Evolutionary conservation across 1,139 yeast species (phyloP), one percentile per base, ranked within the genome.

Genomic region (Sugiyamaella castrensis): DNA sequence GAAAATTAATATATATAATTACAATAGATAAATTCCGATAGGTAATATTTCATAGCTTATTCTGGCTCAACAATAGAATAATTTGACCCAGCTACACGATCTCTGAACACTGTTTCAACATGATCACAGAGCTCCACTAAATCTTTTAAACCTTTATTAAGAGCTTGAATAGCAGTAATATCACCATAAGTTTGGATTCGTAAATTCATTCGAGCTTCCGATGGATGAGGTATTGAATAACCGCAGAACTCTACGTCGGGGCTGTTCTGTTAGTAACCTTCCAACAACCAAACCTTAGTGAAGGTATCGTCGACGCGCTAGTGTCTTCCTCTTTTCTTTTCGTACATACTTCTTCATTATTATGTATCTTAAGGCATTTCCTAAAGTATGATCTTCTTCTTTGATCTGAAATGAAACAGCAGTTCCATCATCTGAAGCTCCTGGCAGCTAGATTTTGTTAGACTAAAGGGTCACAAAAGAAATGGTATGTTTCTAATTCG

Each of bases 211-310:
- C 87, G 85, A 53, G 88, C 79, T 70, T 94, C 98, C 32, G 96
- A 87, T 28, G 98, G 98, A 70, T 92, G 98, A n/a, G 98, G 98
- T 56, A 92, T 94, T 43, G 97, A 87, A 71, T 92, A 92, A 51
- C 98, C 98, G 65, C 98, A 92, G 68, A 94, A 92, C 65, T 92
- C 98, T 31, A 92, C 98, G 59, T 89, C 95, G 35, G 97, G 96
- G 71, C 73, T 68, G 41, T 15, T 10, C 5, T 4, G 42, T 49
- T 42, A 43, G 54, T 30, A 31, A 42, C n/a, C n/a, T n/a, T n/a
- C n/a, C n/a, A n/a, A n/a, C n/a, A n/a, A n/a, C n/a, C n/a, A n/a
- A n/a, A 13, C 11, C 15, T 15, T 29, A 19, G 12, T 34, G 11
- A 16, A 12, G 28, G 27, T 15, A 16, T 13, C 15, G 35, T 32